A percentile compares a stretch with the other conserved stretches of the same genome.
Conservation (phyloP, 768 basidiomycete genomes). For the Mycena kentingensis region DNA sequence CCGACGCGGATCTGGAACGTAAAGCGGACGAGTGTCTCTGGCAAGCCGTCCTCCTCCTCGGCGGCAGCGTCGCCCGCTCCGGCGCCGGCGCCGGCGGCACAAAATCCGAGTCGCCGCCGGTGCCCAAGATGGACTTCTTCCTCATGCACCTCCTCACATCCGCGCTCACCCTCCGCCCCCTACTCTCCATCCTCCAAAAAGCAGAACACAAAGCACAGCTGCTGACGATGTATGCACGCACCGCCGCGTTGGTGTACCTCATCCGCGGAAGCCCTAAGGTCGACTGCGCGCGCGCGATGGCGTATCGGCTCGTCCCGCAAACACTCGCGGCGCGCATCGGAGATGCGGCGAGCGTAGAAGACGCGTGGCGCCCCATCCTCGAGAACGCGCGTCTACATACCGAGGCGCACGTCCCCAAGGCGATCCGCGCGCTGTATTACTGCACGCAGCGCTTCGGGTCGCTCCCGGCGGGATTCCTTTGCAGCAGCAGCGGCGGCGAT, state of each 20-base stretch:
- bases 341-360: neutral
- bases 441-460: conserved; percentile 1
- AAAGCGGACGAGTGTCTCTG: conserved; percentile 5
- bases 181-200: neutral
- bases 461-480: neutral
- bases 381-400: conserved; percentile 6
- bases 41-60: conserved; percentile 3
- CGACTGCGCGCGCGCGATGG: conserved; percentile 5
- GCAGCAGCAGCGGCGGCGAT: neutral
- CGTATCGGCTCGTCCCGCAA: neutral
- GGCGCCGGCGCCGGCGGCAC: no score
- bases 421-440: conserved; percentile 7
- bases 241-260: conserved; percentile 2
- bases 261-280: conserved; percentile 10
- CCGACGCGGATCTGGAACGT: neutral
- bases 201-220: neutral
- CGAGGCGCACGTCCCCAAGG: conserved; percentile 9
- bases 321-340: neutral
- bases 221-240: neutral
- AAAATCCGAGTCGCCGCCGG: no score
- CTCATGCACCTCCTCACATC: conserved; percentile 12
- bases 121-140: conserved; percentile 8
- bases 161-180: conserved; percentile 1
- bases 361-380: conserved; percentile 1
- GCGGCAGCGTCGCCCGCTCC: neutral